Conservation (phyloP, 2,329 filamentous ascomycete genomes). For the Diaporthe ampelina region DNA sequence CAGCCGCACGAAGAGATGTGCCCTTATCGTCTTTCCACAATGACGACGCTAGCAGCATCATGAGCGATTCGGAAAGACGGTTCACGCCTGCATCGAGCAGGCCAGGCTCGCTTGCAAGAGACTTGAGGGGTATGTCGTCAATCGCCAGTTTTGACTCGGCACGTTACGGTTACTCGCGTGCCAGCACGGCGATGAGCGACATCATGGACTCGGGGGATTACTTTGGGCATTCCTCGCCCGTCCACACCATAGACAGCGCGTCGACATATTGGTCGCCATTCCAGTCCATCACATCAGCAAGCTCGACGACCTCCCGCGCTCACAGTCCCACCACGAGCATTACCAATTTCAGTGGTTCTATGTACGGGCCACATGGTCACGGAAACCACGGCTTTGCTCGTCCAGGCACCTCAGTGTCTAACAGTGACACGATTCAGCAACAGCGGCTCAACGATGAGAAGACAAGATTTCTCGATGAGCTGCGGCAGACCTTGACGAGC, state of each 20-base stretch:
- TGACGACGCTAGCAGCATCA: slow-evolving; percentile 67
- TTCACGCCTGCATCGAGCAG: slow-evolving; percentile 58
- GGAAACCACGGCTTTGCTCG: slow-evolving; percentile 66
- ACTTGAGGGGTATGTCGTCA: slow-evolving; percentile 73
- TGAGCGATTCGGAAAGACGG: slow-evolving; percentile 68
- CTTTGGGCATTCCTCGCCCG: slow-evolving; percentile 75
- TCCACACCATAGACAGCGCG: slow-evolving; percentile 79
- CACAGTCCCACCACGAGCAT: slow-evolving; percentile 75
- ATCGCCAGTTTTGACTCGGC: slow-evolving; percentile 79
- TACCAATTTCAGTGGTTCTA: slow-evolving; percentile 67
- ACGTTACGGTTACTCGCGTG: slow-evolving; percentile 71
- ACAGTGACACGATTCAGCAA: slow-evolving; percentile 75
- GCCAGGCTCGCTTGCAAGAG: slow-evolving; percentile 67
- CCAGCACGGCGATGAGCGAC: slow-evolving; percentile 72
- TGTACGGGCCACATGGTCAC: slow-evolving; percentile 58
- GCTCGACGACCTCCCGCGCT: slow-evolving; percentile 70
- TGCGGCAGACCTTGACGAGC: slow-evolving; percentile 85
- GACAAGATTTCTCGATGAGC: slow-evolving; percentile 80
- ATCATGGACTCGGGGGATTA: slow-evolving; percentile 79
- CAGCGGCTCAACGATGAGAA: slow-evolving; percentile 77
- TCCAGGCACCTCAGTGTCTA: slow-evolving; percentile 76
- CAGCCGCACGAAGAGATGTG: slow-evolving; percentile 57
- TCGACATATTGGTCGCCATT: slow-evolving; percentile 94
- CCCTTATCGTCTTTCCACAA: slow-evolving; percentile 61
- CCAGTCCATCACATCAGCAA: slow-evolving; percentile 75